Evolutionary conservation across 2,329 filamentous ascomycete genomes (phyloP), one percentile per base, ranked within the genome.

Genomic region (Pseudocercospora fijiensis): DNA sequence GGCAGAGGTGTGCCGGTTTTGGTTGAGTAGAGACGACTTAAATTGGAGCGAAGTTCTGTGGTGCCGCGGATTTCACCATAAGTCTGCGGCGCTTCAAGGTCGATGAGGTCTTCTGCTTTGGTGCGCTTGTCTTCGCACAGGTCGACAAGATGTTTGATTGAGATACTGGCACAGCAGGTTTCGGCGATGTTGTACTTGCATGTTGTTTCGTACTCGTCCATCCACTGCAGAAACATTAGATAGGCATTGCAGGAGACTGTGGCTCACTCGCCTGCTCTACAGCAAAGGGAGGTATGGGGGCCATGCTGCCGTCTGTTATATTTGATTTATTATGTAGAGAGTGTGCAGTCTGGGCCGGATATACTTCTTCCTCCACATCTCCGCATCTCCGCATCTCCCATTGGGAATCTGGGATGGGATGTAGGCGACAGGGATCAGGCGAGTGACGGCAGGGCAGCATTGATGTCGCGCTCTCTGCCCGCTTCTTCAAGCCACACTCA

Each of bases 41-140:
- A 82, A 52, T 86, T 87, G 62, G 79, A 78, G 22, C 90, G 85
- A 24, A 95, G 79, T 33, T 81, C 78, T 6, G 84, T 79, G 0
- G 87, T 90, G 28, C 89, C 91, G 18, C 84, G 84, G 64, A 94
- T 93, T 16, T 86, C 80, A 24, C 90, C 90, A 75, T 96, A 94
- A 5, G 85, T 88, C 58, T 95, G 84, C 67, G 84, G 84, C 56
- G 78, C 84, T 4, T 85, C 84, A 4, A 84, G 81, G 47, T 82
- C 74, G 47, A 78, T 80, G 73, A 78, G 84, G 22, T 73, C 67
- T 58, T 68, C 70, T 8, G 67, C 64, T 58, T 72, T 83, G 77
- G 63, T 77, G 60, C 66, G 71, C 57, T 84, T 83, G 69, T 87
- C 83, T 51, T 85, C 84, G 18, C 82, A 87, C 26, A 94, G 76